These are phyloP conservation scores for Aspergillus aculeatinus DNA, from an alignment of 2,329 filamentous ascomycete genomes.

Conservation along the genomic window DNA sequence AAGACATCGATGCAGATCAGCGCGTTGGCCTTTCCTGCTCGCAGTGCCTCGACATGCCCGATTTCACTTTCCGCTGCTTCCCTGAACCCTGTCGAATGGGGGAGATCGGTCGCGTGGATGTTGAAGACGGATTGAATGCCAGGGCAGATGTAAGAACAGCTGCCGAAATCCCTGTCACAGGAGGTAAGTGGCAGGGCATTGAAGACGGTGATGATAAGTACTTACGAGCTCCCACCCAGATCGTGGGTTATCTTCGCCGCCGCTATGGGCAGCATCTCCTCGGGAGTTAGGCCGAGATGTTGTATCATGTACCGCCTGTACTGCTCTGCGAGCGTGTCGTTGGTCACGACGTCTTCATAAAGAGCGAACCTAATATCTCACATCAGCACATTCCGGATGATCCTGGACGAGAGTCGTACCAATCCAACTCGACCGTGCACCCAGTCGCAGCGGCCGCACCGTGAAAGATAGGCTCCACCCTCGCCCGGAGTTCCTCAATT, in stretches of 20 bases:
- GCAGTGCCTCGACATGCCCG: not conserved
- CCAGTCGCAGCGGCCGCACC: not conserved
- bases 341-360: conserved; percentile 2
- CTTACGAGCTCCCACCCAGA: not conserved
- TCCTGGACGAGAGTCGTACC: conserved; percentile 3
- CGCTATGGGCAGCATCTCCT: not conserved
- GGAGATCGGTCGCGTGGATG: not conserved
- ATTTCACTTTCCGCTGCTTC: not conserved
- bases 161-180: not conserved
- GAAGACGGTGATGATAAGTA: not conserved
- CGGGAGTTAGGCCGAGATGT: not conserved
- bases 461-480: not conserved
- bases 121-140: not conserved
- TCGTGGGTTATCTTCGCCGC: not conserved
- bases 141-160: conserved; percentile 3
- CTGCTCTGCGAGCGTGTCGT: conserved; percentile 1
- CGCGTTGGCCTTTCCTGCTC: not conserved
- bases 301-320: conserved; percentile 1
- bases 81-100: not conserved
- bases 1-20: not conserved
- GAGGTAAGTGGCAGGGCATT: not conserved
- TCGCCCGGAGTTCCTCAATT: not conserved
- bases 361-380: not conserved
- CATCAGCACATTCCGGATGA: not conserved
- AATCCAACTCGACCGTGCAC: not conserved